Evolutionary conservation across 352 stramenopile genomes (phyloP).

Genomic region (Blastocystis sp.): DNA sequence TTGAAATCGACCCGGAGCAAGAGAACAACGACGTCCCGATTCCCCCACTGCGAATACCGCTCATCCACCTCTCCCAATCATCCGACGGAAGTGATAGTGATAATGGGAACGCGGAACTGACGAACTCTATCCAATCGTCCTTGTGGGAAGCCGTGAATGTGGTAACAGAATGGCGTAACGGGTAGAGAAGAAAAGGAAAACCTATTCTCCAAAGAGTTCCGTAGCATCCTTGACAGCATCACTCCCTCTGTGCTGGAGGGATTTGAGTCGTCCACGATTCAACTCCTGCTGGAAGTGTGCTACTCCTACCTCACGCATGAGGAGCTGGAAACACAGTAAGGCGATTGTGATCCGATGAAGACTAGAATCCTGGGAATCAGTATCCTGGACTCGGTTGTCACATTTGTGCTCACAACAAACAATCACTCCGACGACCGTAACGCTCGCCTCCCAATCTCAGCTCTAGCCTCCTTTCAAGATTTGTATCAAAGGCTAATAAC

Average conservation of each 20-base stretch:
- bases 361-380: slow-evolving; percentile 33
- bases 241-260: slow-evolving; percentile 30
- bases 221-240: slow-evolving; percentile 30
- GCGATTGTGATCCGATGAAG: neutral
- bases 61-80: neutral
- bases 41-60: neutral
- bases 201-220: slow-evolving; percentile 51
- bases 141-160: slow-evolving; percentile 54
- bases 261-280: slow-evolving; percentile 48
- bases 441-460: neutral
- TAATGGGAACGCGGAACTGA: neutral
- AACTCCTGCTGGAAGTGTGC: slow-evolving; percentile 47
- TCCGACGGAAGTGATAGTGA: neutral
- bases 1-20: slow-evolving; percentile 8
- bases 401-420: slow-evolving; percentile 42
- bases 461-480: slow-evolving; percentile 32
- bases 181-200: slow-evolving; percentile 17
- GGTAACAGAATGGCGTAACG: neutral
- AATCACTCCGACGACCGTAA: slow-evolving; percentile 40
- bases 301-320: slow-evolving; percentile 36
- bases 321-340: neutral
- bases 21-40: neutral
- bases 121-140: neutral
- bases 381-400: slow-evolving; percentile 29
- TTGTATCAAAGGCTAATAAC: slow-evolving; percentile 46